These are phyloP conservation scores for Curvularia lunata DNA, from an alignment of 2,329 filamentous ascomycete genomes.

Conservation along the genomic window DNA sequence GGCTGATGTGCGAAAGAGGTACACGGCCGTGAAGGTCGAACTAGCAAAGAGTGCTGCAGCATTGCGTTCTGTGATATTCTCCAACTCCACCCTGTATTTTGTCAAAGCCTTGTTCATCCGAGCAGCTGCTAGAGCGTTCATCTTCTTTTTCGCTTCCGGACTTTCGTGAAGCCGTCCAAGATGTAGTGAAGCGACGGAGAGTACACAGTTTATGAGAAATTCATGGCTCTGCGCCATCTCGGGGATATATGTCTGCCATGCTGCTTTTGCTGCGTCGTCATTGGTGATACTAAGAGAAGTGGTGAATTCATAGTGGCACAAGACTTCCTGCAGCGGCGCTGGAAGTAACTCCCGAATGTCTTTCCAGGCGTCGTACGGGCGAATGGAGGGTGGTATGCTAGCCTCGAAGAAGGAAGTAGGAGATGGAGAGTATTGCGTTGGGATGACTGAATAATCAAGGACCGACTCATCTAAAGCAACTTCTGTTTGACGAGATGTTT, in stretches of 20 bases:
- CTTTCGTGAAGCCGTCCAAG: conserved; percentile 49
- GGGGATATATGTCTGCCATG: conserved; percentile 43
- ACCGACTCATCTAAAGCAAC: conserved; percentile 8
- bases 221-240: conserved; percentile 52
- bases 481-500: conserved; percentile 21
- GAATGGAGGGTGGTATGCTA: conserved; percentile 31
- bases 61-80: conserved; percentile 50
- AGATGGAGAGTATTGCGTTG: not conserved
- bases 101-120: conserved; percentile 45
- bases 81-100: conserved; percentile 36
- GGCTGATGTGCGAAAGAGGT: conserved; percentile 42
- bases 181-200: conserved; percentile 56
- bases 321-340: conserved; percentile 32
- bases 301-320: conserved; percentile 45
- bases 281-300: conserved; percentile 40
- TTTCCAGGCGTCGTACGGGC: conserved; percentile 40
- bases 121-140: conserved; percentile 39
- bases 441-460: not conserved
- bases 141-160: conserved; percentile 26
- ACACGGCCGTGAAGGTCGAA: conserved; percentile 43
- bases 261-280: conserved; percentile 41
- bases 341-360: conserved; percentile 33
- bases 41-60: conserved; percentile 52
- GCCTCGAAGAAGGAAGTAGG: conserved; percentile 12
- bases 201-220: conserved; percentile 55